Conservation (phyloP, 2,329 filamentous ascomycete genomes). For the Pestalotiopsis sp. region DNA sequence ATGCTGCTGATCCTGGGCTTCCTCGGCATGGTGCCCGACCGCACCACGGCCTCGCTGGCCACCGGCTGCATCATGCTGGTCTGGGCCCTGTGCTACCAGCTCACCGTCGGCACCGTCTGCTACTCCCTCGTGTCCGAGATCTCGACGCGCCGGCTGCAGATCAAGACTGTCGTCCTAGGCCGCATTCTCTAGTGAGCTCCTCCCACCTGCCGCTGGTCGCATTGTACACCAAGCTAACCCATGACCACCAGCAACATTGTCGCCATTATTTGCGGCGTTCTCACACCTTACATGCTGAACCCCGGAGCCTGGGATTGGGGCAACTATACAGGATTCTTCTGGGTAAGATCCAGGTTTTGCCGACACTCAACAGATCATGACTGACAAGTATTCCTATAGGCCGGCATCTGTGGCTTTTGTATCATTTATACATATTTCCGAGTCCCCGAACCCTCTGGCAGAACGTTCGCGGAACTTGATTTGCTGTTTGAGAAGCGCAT, state of each 20-base stretch:
- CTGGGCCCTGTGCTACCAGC: constrained; percentile 83
- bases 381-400: constrained; percentile 39
- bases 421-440: constrained; percentile 82
- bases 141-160: constrained; percentile 79
- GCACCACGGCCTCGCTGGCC: constrained; percentile 67
- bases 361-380: neutral
- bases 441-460: constrained; percentile 77
- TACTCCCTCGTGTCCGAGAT: constrained; percentile 88
- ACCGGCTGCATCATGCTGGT: constrained; percentile 85
- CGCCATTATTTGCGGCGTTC: constrained; percentile 77
- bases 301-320: constrained; percentile 85
- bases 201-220: neutral
- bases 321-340: constrained; percentile 88
- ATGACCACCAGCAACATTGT: constrained; percentile 66
- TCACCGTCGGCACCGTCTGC: constrained; percentile 86
- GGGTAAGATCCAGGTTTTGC: constrained; percentile 49
- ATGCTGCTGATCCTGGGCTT: constrained; percentile 88
- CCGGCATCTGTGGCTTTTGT: constrained; percentile 77
- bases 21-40: constrained; percentile 73
- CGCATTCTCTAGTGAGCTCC: constrained; percentile 69
- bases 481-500: constrained; percentile 78
- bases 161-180: constrained; percentile 89
- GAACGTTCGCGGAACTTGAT: constrained; percentile 86
- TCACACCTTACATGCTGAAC: constrained; percentile 94
- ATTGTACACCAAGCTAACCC: constrained; percentile 13